phyloP scores from a whole-genome alignment of 2,329 filamentous ascomycete genomes.

The Penicillium nordicum region DNA sequence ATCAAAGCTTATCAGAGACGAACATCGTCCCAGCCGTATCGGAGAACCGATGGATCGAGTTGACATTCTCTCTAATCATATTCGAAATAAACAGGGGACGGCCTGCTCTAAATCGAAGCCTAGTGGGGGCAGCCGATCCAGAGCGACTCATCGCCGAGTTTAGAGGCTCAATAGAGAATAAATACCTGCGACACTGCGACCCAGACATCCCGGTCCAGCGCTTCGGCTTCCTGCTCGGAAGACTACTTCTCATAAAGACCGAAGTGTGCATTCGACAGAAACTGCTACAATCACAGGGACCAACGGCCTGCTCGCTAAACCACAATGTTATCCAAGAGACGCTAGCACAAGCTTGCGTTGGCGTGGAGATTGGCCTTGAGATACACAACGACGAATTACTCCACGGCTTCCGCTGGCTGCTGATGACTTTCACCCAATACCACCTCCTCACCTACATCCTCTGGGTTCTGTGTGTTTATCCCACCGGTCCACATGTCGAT shows the following conservation, averaged over 20 bases:
- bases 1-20: constrained; percentile 49
- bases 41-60: constrained; percentile 54
- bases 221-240: constrained; percentile 28
- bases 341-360: constrained; percentile 33
- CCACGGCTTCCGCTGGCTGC: constrained; percentile 38
- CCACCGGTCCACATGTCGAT: constrained; percentile 27
- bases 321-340: constrained; percentile 31
- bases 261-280: constrained; percentile 36
- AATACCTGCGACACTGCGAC: constrained; percentile 52
- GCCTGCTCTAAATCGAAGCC: neutral
- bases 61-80: constrained; percentile 55
- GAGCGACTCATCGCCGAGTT: constrained; percentile 44
- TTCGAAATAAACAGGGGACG: constrained; percentile 50
- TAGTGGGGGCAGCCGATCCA: neutral
- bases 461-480: constrained; percentile 45
- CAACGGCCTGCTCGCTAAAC: constrained; percentile 9
- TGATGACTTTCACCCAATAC: constrained; percentile 43
- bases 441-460: constrained; percentile 46
- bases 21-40: constrained; percentile 50
- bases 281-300: constrained; percentile 12
- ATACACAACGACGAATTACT: constrained; percentile 40
- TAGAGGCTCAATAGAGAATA: constrained; percentile 47
- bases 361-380: constrained; percentile 34
- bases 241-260: constrained; percentile 34
- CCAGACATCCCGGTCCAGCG: constrained; percentile 49